phyloP scores from a whole-genome alignment of 2,329 filamentous ascomycete genomes.

The Xylaria multiplex region DNA sequence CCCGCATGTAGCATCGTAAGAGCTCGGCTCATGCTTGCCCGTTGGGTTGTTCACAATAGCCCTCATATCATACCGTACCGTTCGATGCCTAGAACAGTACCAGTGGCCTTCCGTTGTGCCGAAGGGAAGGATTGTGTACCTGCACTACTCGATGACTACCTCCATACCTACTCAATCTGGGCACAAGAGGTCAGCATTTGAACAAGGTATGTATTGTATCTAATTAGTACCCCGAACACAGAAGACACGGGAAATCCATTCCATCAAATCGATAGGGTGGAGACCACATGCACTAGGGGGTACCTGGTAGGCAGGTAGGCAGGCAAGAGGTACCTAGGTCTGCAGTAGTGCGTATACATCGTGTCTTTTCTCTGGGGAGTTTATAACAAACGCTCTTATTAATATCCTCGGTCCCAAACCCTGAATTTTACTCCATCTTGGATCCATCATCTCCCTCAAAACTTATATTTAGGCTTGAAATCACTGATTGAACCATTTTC shows the following conservation, averaged over 20 bases:
- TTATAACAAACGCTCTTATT: background rate
- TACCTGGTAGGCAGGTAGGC: too few relatives aligned
- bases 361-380: too few relatives aligned
- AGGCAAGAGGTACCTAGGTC: too few relatives aligned
- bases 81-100: conserved; percentile 17
- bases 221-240: too few relatives aligned
- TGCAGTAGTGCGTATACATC: too few relatives aligned
- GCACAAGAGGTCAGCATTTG: background rate
- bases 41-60: background rate
- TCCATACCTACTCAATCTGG: too few relatives aligned
- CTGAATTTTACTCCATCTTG: background rate
- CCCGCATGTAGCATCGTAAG: conserved; percentile 35
- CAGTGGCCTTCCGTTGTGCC: conserved; percentile 21
- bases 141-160: background rate
- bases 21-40: conserved; percentile 32
- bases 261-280: too few relatives aligned
- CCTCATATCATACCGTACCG: conserved; percentile 15
- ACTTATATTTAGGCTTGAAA: background rate
- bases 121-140: background rate
- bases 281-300: too few relatives aligned
- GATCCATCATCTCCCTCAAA: background rate
- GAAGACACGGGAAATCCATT: background rate
- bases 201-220: background rate
- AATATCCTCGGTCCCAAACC: background rate
- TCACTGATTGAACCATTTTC: background rate